Base-by-base conservation (phyloP, 2,329 filamentous ascomycete species). In the Xylariaceae sp. region DNA sequence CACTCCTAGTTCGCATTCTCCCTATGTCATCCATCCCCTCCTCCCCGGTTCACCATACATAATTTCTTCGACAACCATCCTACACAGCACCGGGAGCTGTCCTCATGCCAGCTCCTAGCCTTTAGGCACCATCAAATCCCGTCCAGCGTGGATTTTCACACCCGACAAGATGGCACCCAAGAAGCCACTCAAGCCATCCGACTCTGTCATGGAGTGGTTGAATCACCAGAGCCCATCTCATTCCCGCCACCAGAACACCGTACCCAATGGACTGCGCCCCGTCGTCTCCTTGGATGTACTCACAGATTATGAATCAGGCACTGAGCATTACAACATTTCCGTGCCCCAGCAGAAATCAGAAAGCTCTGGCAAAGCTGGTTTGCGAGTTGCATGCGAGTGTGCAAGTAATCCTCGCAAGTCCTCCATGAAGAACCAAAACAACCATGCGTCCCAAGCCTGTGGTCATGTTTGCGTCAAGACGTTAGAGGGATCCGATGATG, bases 271-370 rank as follows among this genome's bases (percentile, higher is more conserved):
- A 37, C 58, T 56, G 44, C 67, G 69, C 6, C 58, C 44, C 4
- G 61, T 71, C 3, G 63, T 68, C 18, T 55, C 77, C 47, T 72
- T 77, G 54, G 76, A 80, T 63, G 77, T 77, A 72, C 70, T 75
- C 11, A 82, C 81, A 9, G 80, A 84, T 61, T 80, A 83, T 49
- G 79, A 81, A 57, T 75, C 74, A n/a, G 76, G 78, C 6, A 73
- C 76, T 30, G 81, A 84, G 55, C 77, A 74, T 2, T 68, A 83
- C 56, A 74, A 70, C 15, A 69, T 84, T 44, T 80, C 78, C 1
- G 80, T 81, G 55, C 80, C 81, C 1, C 77, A 79, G 55, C 70
- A 72, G 3, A 66, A 72, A 13, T 60, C 59, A 39, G 17, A 42
- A 18, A 9, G 13, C 54, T 47, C 49, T 37, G 64, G 64, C 8